Conservation (phyloP, 2,329 filamentous ascomycete genomes). For the Colletotrichum sp. region DNA sequence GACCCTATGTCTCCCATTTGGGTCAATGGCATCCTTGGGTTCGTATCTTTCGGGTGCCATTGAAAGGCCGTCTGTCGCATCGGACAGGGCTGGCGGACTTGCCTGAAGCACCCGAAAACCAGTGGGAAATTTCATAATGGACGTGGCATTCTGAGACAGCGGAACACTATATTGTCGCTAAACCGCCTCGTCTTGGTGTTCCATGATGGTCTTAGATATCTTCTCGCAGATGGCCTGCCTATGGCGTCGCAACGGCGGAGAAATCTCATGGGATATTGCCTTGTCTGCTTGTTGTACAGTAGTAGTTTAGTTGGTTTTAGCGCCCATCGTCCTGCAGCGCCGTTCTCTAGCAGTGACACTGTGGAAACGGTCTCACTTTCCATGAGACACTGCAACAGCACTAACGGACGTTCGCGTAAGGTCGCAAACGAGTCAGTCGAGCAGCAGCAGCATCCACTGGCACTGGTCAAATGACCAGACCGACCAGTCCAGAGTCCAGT, state of each 20-base stretch:
- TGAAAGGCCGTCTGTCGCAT: neutral
- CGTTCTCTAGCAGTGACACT: neutral
- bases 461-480: neutral
- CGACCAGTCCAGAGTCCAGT: neutral
- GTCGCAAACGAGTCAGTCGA: constrained; percentile 4
- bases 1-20: neutral
- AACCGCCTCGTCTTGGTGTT: constrained; percentile 5
- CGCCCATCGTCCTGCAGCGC: neutral
- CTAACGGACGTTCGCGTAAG: neutral
- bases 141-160: neutral
- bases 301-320: neutral
- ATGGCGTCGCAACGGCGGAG: neutral
- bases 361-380: neutral
- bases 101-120: neutral
- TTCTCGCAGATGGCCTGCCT: neutral
- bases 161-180: neutral
- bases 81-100: neutral
- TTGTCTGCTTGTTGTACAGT: neutral
- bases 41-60: neutral
- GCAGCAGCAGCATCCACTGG: neutral
- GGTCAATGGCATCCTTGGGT: neutral
- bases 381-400: constrained; percentile 3
- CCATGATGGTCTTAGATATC: neutral
- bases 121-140: neutral
- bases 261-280: neutral